A percentile compares a stretch with the other conserved stretches of the same genome.
phyloP scores from a whole-genome alignment of 306 rosid genomes.

The Vicia villosa region DNA sequence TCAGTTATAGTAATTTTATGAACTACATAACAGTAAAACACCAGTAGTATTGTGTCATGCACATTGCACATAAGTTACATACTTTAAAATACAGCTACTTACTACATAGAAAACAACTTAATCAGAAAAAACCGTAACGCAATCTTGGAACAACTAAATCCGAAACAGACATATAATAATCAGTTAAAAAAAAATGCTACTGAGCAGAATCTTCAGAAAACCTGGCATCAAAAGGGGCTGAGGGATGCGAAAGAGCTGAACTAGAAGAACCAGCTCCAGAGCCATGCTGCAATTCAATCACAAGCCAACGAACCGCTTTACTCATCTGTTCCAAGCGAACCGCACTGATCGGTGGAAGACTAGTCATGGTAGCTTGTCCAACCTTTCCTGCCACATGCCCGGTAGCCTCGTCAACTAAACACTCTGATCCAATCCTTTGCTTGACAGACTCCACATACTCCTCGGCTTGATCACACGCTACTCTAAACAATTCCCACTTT shows the following conservation, averaged over 20 bases:
- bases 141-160: not conserved
- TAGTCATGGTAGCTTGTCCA: constrained; percentile 49
- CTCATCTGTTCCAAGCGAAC: constrained; percentile 85
- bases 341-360: constrained; percentile 73
- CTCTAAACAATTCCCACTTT: constrained; percentile 79
- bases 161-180: not conserved
- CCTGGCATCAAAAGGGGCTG: constrained; percentile 76
- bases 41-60: not conserved
- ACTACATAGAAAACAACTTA: not conserved
- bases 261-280: constrained; percentile 61
- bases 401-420: constrained; percentile 84
- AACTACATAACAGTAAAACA: constrained; percentile 6
- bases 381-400: constrained; percentile 59
- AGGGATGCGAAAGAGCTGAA: constrained; percentile 58
- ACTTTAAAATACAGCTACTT: not conserved
- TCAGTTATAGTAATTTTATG: not conserved
- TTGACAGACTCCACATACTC: constrained; percentile 82
- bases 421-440: constrained; percentile 84
- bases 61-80: constrained; percentile 26
- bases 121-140: not conserved
- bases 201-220: constrained; percentile 68
- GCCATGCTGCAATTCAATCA: constrained; percentile 73
- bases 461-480: constrained; percentile 81
- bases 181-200: constrained; percentile 37
- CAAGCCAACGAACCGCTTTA: constrained; percentile 80